Evolutionary conservation across 2,329 filamentous ascomycete genomes (phyloP).

Genomic region (Fusarium sp.): DNA sequence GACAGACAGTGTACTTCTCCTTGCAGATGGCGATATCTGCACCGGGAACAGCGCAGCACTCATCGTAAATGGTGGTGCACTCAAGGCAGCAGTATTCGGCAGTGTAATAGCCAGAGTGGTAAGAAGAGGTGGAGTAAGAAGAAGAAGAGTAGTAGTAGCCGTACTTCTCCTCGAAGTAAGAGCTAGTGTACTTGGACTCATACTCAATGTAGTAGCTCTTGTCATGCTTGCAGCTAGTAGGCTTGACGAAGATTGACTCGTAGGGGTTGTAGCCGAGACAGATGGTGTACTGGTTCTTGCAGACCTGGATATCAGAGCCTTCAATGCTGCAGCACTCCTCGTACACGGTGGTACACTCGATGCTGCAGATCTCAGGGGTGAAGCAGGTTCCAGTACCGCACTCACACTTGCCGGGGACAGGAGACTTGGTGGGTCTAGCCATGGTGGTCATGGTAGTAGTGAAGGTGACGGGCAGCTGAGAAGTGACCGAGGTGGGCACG

Average conservation of each 20-base stretch:
- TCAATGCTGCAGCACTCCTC: constrained; percentile 19
- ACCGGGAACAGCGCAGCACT: constrained; percentile 22
- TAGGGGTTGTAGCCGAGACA: constrained; percentile 37
- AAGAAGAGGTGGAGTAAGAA: not conserved
- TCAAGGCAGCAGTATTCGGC: constrained; percentile 33
- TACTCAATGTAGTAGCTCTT: constrained; percentile 29
- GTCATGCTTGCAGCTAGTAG: constrained; percentile 32
- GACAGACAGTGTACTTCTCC: constrained; percentile 25
- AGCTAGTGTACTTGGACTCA: constrained; percentile 20
- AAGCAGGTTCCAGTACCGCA: constrained; percentile 15
- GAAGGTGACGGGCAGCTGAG: constrained; percentile 2
- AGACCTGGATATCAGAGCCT: constrained; percentile 12
- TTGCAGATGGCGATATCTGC: constrained; percentile 26
- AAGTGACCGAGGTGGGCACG: constrained; percentile 18
- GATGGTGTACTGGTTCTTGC: constrained; percentile 22
- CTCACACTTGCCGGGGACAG: constrained; percentile 6
- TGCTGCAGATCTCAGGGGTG: constrained; percentile 25
- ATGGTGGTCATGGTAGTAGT: constrained; percentile 22
- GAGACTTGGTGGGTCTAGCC: constrained; percentile 11
- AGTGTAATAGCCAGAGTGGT: constrained; percentile 18
- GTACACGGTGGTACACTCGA: constrained; percentile 31
- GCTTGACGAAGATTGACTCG: constrained; percentile 4
- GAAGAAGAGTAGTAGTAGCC: constrained; percentile 7
- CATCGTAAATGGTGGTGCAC: constrained; percentile 33
- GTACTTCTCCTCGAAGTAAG: constrained; percentile 23